phyloP scores from a whole-genome alignment of 2,329 filamentous ascomycete genomes.

The Ophiognomonia clavigignenti-juglandacearum region DNA sequence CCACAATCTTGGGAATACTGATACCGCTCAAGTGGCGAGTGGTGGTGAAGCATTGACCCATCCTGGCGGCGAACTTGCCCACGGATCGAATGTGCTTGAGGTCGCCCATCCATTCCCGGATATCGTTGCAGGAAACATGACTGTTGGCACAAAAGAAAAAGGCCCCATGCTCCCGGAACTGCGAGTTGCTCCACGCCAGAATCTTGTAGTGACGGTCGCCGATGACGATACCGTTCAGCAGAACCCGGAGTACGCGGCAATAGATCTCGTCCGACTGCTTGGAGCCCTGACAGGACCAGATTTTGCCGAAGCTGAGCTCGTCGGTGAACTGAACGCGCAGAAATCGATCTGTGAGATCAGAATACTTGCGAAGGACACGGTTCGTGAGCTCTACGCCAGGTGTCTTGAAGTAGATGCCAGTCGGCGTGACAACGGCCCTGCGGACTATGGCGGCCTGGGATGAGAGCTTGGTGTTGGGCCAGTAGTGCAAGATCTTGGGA shows the following conservation, averaged over 20 bases:
- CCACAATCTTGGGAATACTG: conserved; percentile 51
- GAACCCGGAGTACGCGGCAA: conserved; percentile 63
- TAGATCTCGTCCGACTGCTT: conserved; percentile 66
- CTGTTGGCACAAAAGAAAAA: conserved; percentile 83
- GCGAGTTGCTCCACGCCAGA: conserved; percentile 90
- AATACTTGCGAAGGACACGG: conserved; percentile 72
- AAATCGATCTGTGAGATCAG: conserved; percentile 68
- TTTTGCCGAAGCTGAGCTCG: conserved; percentile 60
- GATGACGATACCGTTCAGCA: conserved; percentile 75
- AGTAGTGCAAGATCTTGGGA: conserved; percentile 41
- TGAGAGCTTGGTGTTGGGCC: conserved; percentile 49
- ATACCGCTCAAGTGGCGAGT: conserved; percentile 69
- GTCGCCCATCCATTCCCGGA: conserved; percentile 81
- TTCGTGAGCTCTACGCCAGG: conserved; percentile 85
- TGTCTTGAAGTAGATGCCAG: conserved; percentile 71
- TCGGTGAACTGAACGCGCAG: conserved; percentile 86
- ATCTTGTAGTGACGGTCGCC: conserved; percentile 83
- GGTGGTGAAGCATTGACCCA: conserved; percentile 95
- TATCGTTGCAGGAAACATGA: conserved; percentile 64
- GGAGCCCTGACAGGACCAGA: conserved; percentile 49
- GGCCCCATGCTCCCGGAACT: conserved; percentile 84
- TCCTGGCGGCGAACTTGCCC: conserved; percentile 83
- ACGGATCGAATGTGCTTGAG: conserved; percentile 76
- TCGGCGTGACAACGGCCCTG: conserved; percentile 78
- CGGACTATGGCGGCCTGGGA: conserved; percentile 70